Evolutionary conservation across 176 grass and related monocot species (phyloP).

Genomic region (Oryza nivara): DNA sequence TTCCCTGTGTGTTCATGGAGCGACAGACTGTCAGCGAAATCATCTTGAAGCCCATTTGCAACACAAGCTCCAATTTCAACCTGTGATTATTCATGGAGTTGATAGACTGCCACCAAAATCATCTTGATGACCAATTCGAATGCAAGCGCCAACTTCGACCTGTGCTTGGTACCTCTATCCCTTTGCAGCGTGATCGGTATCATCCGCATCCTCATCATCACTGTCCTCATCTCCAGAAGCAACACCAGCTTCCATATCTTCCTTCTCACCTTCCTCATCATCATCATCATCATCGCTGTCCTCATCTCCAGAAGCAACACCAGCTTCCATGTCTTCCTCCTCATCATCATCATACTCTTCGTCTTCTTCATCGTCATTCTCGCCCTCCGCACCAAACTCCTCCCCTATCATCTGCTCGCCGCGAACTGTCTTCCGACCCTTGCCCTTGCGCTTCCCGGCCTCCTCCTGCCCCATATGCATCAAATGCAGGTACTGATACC

Average conservation of each 20-base stretch:
- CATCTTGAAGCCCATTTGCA: neutral
- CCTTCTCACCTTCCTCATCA: slow-evolving; percentile 40
- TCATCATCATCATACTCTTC: slow-evolving; percentile 47
- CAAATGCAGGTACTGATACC: slow-evolving; percentile 84
- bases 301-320: slow-evolving; percentile 49
- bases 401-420: slow-evolving; percentile 10
- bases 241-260: slow-evolving; percentile 30
- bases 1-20: neutral
- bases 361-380: slow-evolving; percentile 42
- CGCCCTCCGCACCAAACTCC: slow-evolving; percentile 35
- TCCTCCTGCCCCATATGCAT: slow-evolving; percentile 83
- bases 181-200: slow-evolving; percentile 12
- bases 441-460: slow-evolving; percentile 46
- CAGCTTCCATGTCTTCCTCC: slow-evolving; percentile 28
- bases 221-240: slow-evolving; percentile 56
- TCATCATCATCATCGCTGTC: slow-evolving; percentile 55
- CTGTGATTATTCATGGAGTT: neutral
- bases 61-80: slow-evolving; percentile 26
- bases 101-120: neutral
- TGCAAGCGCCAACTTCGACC: slow-evolving; percentile 10
- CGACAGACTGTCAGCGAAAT: neutral
- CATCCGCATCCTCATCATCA: slow-evolving; percentile 52
- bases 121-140: neutral
- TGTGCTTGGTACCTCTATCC: neutral
- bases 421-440: slow-evolving; percentile 33